phyloP scores from a whole-genome alignment of 441 rosid species.

The Viola pubescens region DNA sequence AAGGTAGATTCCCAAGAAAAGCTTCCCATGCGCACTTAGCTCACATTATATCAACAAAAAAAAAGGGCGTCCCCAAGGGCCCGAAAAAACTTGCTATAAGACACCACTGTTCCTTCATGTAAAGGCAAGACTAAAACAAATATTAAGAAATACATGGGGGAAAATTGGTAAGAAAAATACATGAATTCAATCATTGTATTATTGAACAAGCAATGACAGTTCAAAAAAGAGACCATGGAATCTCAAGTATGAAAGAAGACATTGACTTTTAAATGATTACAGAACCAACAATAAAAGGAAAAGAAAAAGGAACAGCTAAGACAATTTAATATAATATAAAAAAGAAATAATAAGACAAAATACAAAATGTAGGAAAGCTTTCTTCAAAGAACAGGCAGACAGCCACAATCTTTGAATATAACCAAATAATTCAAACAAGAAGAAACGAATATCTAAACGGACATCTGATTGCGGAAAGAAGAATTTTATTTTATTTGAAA shows the following conservation, averaged over 20 bases:
- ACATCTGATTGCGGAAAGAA: no score
- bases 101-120: slow-evolving; percentile 10
- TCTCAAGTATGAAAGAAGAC: slow-evolving; percentile 18
- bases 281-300: slow-evolving; percentile 5
- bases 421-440: slow-evolving; percentile 17
- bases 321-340: slow-evolving; percentile 12
- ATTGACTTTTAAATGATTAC: slow-evolving; percentile 15
- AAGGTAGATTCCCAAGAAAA: slow-evolving; percentile 28
- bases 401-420: slow-evolving; percentile 15
- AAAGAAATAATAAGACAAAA: slow-evolving; percentile 16
- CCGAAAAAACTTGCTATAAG: slow-evolving; percentile 16
- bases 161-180: slow-evolving; percentile 6
- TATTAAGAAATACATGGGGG: neutral
- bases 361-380: slow-evolving; percentile 21
- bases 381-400: slow-evolving; percentile 28
- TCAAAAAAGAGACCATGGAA: slow-evolving; percentile 26
- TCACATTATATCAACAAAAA: neutral
- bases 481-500: neutral
- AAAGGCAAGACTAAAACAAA: slow-evolving; percentile 17
- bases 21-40: slow-evolving; percentile 51
- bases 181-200: slow-evolving; percentile 34
- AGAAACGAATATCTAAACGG: slow-evolving; percentile 10
- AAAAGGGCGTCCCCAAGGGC: slow-evolving; percentile 3
- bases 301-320: slow-evolving; percentile 21
- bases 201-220: slow-evolving; percentile 33